These are phyloP conservation scores for Plantago coronopus DNA, from an alignment of 305 asterid species.

Conservation along the genomic window DNA sequence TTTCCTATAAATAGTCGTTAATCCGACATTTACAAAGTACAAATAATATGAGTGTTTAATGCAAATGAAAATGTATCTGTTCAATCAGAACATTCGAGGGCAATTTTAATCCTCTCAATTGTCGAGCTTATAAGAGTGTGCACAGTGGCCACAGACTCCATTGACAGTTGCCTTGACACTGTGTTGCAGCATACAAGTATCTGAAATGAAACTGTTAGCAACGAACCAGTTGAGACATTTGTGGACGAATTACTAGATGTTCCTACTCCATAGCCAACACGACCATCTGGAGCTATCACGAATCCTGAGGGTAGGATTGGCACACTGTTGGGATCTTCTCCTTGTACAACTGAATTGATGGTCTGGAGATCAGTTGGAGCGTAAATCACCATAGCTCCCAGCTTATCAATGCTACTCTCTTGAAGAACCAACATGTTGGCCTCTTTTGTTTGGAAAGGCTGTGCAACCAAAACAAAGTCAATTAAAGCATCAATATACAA, in stretches of 20 bases:
- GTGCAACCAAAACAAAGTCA: slow-evolving; percentile 3
- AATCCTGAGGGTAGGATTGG: slow-evolving; percentile 68
- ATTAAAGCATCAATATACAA: neutral
- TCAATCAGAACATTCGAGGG: slow-evolving; percentile 26
- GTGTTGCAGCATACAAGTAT: slow-evolving; percentile 31
- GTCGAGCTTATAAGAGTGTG: slow-evolving; percentile 48
- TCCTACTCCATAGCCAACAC: slow-evolving; percentile 19
- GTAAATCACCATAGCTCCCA: slow-evolving; percentile 50
- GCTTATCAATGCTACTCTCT: slow-evolving; percentile 50
- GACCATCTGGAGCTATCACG: slow-evolving; percentile 51
- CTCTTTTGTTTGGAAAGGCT: slow-evolving; percentile 45
- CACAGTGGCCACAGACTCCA: slow-evolving; percentile 47
- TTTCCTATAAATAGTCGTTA: too few relatives aligned
- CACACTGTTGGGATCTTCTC: slow-evolving; percentile 32
- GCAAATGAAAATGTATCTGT: neutral
- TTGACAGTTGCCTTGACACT: slow-evolving; percentile 31
- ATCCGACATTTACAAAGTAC: too few relatives aligned
- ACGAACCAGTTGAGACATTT: slow-evolving; percentile 37
- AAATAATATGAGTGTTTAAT: neutral
- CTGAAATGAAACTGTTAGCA: slow-evolving; percentile 55
- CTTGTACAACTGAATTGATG: slow-evolving; percentile 32
- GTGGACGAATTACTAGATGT: slow-evolving; percentile 23
- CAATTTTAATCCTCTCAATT: slow-evolving; percentile 36
- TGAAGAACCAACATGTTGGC: slow-evolving; percentile 47
- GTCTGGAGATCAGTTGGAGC: slow-evolving; percentile 39